A percentile compares a stretch with the other conserved stretches of the same genome.
phyloP scores from a whole-genome alignment of 73 alveolate species.

The Uronychia binucleata region DNA sequence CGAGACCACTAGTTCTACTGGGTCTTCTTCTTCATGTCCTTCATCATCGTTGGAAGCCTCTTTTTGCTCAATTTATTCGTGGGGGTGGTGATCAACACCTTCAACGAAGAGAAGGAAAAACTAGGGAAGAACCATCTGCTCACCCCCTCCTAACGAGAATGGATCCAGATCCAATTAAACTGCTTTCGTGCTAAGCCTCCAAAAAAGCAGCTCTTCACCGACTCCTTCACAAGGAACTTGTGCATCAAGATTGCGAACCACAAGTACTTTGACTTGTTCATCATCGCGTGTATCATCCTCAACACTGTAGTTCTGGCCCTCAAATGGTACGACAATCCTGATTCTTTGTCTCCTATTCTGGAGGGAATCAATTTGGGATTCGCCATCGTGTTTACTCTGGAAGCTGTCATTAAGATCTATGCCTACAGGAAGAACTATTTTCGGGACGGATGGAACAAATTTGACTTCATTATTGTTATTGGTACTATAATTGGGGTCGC shows the following conservation, averaged over 20 bases:
- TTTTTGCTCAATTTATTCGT: neutral
- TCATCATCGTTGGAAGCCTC: conserved; percentile 50
- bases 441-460: conserved; percentile 53
- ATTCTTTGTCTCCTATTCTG: neutral
- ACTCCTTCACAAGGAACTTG: conserved; percentile 4
- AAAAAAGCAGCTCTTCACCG: neutral
- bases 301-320: conserved; percentile 56
- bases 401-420: conserved; percentile 63
- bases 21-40: conserved; percentile 51
- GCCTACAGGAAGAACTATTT: conserved; percentile 48
- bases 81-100: conserved; percentile 21
- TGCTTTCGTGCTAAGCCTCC: conserved; percentile 38
- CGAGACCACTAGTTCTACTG: conserved; percentile 24
- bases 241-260: conserved; percentile 13
- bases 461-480: conserved; percentile 43
- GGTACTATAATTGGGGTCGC: conserved; percentile 18
- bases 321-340: conserved; percentile 21
- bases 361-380: conserved; percentile 18
- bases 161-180: conserved; percentile 50
- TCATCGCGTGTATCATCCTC: conserved; percentile 41
- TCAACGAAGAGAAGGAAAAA: conserved; percentile 71
- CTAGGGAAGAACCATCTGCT: conserved; percentile 38
- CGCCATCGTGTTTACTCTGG: conserved; percentile 54
- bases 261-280: conserved; percentile 45
- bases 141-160: conserved; percentile 45